Base-by-base conservation (phyloP, 352 stramenopile species). In the Pythium dissotocum region DNA sequence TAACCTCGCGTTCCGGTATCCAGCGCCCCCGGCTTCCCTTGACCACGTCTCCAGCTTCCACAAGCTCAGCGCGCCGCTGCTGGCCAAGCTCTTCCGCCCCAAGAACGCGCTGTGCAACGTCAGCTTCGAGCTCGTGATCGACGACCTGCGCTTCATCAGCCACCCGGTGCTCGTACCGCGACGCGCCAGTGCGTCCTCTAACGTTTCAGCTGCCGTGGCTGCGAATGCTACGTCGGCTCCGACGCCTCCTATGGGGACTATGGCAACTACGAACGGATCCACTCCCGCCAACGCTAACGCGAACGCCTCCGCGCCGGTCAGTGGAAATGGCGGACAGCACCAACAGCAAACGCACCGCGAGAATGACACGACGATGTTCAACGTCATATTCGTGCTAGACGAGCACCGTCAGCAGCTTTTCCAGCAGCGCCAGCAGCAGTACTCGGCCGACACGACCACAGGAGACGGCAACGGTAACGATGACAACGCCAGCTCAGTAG, bases 91-190 rank as follows among this genome's bases (percentile, higher is more conserved):
- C 58, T 95, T 96, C 69, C 86, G 87, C 1, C 88, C 88, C 16
- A 96, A 96, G 72, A 94, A 94, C 63, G 85, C 83, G 60, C 77
- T 96, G 9, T 95, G 87, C 64, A 94, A 94, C 69, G 79, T 88
- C 57, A 91, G 82, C 60, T 95, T 96, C 68, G 86, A 96, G 76
- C 83, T 96, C 35, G 84, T 93, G 24, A 88, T 96, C 63, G 88
- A 96, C 68, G 81, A 91, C 62, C 69, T 96, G 63, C 86, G 84
- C 58, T 96, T 96, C 72, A 80, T 96, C 52, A 94, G 83, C 61
- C 84, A 95, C 69, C 88, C 88, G 0, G 88, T 96, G 68, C 71
- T 91, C n/a, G 85, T 93, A 3, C 77, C 82, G 6, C 73, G 73
- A 46, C 81, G 78, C 7, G 35, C 73, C 18, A 40, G n/a, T 36